Evolutionary conservation across 768 basidiomycete genomes (phyloP), one percentile per base, ranked within the genome.

Genomic region (Macrocybe gigantea): DNA sequence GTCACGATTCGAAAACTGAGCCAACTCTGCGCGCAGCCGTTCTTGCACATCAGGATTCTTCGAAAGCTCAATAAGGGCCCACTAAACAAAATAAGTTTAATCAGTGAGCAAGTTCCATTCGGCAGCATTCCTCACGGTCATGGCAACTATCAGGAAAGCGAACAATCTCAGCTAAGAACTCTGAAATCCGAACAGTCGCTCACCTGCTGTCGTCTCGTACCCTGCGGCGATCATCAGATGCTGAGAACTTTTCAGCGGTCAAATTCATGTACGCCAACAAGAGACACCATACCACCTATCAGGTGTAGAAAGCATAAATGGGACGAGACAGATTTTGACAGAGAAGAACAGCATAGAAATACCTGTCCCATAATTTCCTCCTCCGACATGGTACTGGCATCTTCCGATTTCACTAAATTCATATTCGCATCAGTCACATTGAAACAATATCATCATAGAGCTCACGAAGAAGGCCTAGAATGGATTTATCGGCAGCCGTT

Each of bases 381-480:
- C 29, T 8, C 9, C 31, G 42, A 33, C 42, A 44, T 44, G 35
- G 29, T n/a, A 5, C 15, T 33, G 11, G 42, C 29, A 13, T 11
- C 35, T 15, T 44, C 30, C 5, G 42, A 32, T 10, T 33, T 44
- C 12, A 31, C 42, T 44, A 15, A 15, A 22, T 22, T 22, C 22
- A 4, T 4, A 22, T 22, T 22, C 22, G 22, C 22, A 22, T 22
- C 22, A 22, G 22, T 22, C 22, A 22, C 22, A 22, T 22, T 22
- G 22, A 22, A 22, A 22, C 22, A 22, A 22, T 22, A 22, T 22
- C 22, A 22, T 22, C 22, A 22, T 22, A 4, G 13, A 36, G 38
- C 41, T 39, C 30, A 59, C 64, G 51, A 5, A 64, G 49, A 7
- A 61, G 48, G 6, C 57, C 62, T 44, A 63, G 56, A n/a, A 64